Base-by-base conservation (phyloP, 2,329 filamentous ascomycete genomes). In the Calonectria hongkongensis region DNA sequence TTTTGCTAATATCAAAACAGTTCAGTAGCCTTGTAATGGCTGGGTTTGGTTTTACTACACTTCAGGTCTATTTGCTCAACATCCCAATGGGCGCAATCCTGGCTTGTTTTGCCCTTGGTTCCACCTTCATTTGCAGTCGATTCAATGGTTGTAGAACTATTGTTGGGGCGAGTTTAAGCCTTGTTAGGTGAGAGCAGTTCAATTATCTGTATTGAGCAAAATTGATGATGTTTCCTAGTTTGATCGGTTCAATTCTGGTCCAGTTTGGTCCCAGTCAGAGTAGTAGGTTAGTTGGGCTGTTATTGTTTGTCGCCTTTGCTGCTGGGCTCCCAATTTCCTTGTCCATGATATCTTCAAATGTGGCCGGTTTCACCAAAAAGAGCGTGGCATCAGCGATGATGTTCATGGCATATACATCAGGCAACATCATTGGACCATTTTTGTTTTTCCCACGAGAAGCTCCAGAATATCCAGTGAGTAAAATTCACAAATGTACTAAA, bases 1-100 rank as follows among this genome's bases (percentile, higher is more conserved):
- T 12, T 12, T 21, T 27, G 18, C 62, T 77, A 10, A 78, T 30
- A 1, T 0, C 4, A 1, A 1, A 16, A 8, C n/a, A 78, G 74
- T 79, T 79, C 16, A 79, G 75, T n/a, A 79, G 75, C 43, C 63
- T 79, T 4, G 75, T 79, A 30, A 79, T 79, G 77, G 70, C 74
- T 7, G 77, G 77, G 0, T 79, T 79, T 15, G 77, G 76, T 0
- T 79, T 79, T 16, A 74, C 68, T 0, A 60, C 33, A n/a, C 73
- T 79, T 4, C 71, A 79, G 25, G 77, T 79, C 0, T 79, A 79
- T 21, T 64, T 79, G 0, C 64, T 79, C 3, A 79, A 79, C 28
- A 79, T 79, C n/a, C 77, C 77, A 0, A 76, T 73, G 71, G 77
- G 77, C 15, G 77, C 74, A 0, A 78, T 78, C 0, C 68, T 79